Conservation (phyloP, 2,329 filamentous ascomycete genomes). For the Fusarium beomiforme region DNA sequence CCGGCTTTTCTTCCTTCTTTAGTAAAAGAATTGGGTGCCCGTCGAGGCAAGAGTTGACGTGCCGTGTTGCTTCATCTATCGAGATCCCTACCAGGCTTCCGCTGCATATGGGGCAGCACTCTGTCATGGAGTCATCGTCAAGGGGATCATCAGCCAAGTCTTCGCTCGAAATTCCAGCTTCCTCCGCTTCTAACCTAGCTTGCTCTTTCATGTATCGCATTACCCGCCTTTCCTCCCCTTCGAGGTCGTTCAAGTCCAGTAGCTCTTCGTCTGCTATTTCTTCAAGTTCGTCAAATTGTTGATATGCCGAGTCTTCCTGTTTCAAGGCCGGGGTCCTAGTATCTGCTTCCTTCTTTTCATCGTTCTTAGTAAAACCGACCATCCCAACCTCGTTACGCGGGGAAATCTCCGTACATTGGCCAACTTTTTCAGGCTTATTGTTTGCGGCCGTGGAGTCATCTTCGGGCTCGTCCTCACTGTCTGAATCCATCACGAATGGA, state of each 20-base stretch:
- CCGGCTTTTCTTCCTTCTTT: slow-evolving; percentile 26
- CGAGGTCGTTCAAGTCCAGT: slow-evolving; percentile 60
- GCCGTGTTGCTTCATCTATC: slow-evolving; percentile 75
- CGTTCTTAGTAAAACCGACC: slow-evolving; percentile 39
- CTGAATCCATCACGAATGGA: slow-evolving; percentile 78
- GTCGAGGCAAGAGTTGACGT: slow-evolving; percentile 95
- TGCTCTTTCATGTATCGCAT: slow-evolving; percentile 82
- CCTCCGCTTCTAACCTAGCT: slow-evolving; percentile 70
- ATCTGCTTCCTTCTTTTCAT: slow-evolving; percentile 28
- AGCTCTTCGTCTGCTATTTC: slow-evolving; percentile 62
- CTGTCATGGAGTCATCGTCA: slow-evolving; percentile 46
- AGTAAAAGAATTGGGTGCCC: slow-evolving; percentile 74
- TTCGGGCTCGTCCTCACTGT: slow-evolving; percentile 56
- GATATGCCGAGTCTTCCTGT: slow-evolving; percentile 45
- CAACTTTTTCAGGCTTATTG: slow-evolving; percentile 7
- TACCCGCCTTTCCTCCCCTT: slow-evolving; percentile 73
- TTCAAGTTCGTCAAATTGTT: slow-evolving; percentile 51
- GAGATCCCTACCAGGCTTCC: slow-evolving; percentile 68
- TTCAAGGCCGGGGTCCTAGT: slow-evolving; percentile 36
- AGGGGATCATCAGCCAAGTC: slow-evolving; percentile 48
- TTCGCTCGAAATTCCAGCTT: slow-evolving; percentile 55
- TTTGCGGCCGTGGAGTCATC: slow-evolving; percentile 8
- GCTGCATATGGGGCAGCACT: slow-evolving; percentile 81
- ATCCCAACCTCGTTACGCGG: slow-evolving; percentile 28
- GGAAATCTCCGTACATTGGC: slow-evolving; percentile 39